A percentile compares a stretch with the other conserved stretches of the same genome.
Conservation (phyloP, 2,329 filamentous ascomycete genomes). For the Aphanocladium album region DNA sequence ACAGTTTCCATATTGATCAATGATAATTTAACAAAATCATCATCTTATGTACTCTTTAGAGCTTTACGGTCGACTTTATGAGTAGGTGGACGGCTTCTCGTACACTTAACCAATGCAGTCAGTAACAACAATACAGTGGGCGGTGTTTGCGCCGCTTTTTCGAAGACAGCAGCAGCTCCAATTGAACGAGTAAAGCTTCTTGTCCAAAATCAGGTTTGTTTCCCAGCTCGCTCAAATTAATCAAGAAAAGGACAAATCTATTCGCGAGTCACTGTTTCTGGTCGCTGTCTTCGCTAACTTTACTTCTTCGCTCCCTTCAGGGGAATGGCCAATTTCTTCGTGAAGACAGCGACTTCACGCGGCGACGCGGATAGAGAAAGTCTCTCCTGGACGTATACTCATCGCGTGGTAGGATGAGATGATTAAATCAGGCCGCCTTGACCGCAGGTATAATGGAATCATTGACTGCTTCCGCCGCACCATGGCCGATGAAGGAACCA, state of each 20-base stretch:
- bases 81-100: background rate
- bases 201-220: conserved; percentile 98
- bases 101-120: background rate
- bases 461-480: conserved; percentile 93
- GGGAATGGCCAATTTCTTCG: background rate
- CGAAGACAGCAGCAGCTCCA: conserved; percentile 98
- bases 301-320: background rate
- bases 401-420: conserved; percentile 81
- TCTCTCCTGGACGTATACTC: background rate
- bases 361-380: background rate
- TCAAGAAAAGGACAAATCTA: background rate
- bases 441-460: conserved; percentile 95
- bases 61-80: background rate
- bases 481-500: conserved; percentile 81
- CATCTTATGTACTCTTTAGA: background rate
- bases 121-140: conserved; percentile 63
- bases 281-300: conserved; percentile 9
- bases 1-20: background rate
- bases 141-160: conserved; percentile 99
- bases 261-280: background rate
- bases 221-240: background rate
- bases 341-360: background rate
- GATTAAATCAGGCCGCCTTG: conserved; percentile 96
- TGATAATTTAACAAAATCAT: background rate
- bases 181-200: conserved; percentile 99